Evolutionary conservation across 2,329 filamentous ascomycete genomes (phyloP).

Genomic region (Verticillium nonalfalfae): DNA sequence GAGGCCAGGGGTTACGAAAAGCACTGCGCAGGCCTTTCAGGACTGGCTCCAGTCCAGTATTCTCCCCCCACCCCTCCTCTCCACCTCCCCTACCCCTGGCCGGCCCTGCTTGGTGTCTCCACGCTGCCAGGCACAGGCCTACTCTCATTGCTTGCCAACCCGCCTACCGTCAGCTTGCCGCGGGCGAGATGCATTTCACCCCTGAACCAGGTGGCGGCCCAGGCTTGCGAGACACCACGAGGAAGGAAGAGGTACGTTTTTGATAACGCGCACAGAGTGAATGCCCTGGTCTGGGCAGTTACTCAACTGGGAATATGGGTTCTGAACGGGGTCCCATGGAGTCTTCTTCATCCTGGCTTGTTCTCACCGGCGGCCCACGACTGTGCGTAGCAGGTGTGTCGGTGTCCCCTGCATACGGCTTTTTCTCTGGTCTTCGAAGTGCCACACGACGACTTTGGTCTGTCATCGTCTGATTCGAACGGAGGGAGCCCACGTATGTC

Average conservation of each 20-base stretch:
- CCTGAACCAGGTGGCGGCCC: neutral
- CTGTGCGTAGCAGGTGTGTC: neutral
- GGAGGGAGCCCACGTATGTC: neutral
- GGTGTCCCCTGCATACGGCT: neutral
- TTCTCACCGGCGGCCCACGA: neutral
- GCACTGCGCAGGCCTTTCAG: neutral
- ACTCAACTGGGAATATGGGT: neutral
- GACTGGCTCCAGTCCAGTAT: neutral
- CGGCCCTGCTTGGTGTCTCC: neutral
- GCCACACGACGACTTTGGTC: neutral
- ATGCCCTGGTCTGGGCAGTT: conserved; percentile 1
- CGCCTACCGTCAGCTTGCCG: neutral
- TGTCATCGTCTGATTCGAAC: neutral
- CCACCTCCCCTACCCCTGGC: neutral
- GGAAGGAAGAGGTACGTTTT: neutral
- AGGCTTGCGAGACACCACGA: neutral
- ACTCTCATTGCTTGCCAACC: neutral
- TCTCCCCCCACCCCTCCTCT: neutral
- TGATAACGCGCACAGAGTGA: neutral
- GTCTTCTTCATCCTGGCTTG: neutral
- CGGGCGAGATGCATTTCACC: neutral
- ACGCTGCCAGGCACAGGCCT: conserved; percentile 2
- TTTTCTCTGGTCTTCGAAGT: neutral
- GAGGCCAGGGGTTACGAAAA: conserved; percentile 2
- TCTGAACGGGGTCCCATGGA: neutral